Evolutionary conservation across 805 yeast species (phyloP).

Genomic region (Schwanniomyces pseudopolymorphus): DNA sequence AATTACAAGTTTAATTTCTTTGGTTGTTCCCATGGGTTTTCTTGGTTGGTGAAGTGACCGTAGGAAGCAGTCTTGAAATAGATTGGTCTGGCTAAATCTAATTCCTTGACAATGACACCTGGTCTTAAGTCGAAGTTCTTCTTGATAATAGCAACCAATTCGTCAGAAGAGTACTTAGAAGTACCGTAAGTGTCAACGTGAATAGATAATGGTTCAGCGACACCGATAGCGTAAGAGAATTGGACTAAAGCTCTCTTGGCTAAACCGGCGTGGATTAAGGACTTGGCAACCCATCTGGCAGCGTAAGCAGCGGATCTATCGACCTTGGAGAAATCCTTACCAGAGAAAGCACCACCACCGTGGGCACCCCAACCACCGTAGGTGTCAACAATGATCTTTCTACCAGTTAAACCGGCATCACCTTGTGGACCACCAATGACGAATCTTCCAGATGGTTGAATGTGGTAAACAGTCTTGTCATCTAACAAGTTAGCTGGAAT

Average conservation of each 20-base stretch:
- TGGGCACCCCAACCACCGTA: slow-evolving; percentile 99
- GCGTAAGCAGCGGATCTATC: slow-evolving; percentile 99
- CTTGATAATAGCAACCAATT: slow-evolving; percentile 87
- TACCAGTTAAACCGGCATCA: slow-evolving; percentile 99
- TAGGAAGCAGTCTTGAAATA: slow-evolving; percentile 98
- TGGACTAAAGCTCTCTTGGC: slow-evolving; percentile 98
- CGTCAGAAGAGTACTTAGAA: slow-evolving; percentile 82
- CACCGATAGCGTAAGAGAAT: slow-evolving; percentile 99
- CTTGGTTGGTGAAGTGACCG: slow-evolving; percentile 99
- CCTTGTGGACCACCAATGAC: slow-evolving; percentile 99
- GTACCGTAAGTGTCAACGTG: slow-evolving; percentile 99
- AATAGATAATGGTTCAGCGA: slow-evolving; percentile 98
- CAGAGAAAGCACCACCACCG: slow-evolving; percentile 99
- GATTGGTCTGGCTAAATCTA: slow-evolving; percentile 98
- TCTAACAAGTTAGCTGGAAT: slow-evolving; percentile 89
- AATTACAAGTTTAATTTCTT: slow-evolving; percentile 65
- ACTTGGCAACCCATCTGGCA: slow-evolving; percentile 99
- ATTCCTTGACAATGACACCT: slow-evolving; percentile 95
- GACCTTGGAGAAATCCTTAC: slow-evolving; percentile 99
- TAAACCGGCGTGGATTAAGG: slow-evolving; percentile 89
- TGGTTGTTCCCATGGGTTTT: slow-evolving; percentile 98
- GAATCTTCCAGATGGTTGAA: slow-evolving; percentile 99
- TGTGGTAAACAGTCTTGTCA: slow-evolving; percentile 94
- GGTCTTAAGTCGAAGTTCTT: slow-evolving; percentile 99
- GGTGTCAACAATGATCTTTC: slow-evolving; percentile 99